These are phyloP conservation scores for Bolboschoenoplectus hybrid DNA, from an alignment of 202 grass and related monocot genomes.

Conservation along the genomic window DNA sequence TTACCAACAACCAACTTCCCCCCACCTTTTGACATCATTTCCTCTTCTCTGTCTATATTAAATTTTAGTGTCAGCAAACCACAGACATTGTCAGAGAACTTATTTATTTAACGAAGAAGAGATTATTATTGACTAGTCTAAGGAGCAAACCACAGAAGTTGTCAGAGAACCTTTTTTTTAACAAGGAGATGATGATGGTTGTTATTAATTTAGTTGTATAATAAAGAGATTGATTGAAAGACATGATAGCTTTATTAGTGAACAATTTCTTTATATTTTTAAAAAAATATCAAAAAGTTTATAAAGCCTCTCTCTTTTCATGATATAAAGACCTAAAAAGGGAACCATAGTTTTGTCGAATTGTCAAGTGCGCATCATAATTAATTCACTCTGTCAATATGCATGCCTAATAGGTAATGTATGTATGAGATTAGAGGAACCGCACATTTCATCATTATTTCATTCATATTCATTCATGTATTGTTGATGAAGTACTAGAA, in stretches of 20 bases:
- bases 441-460: background rate
- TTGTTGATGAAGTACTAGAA: background rate
- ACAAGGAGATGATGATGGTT: background rate
- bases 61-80: background rate
- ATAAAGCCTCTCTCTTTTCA: background rate
- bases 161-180: background rate
- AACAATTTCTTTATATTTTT: background rate
- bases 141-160: background rate
- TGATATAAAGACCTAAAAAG: slow-evolving; percentile 4
- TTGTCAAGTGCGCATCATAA: background rate
- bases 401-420: background rate
- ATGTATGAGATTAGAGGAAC: background rate
- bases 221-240: slow-evolving; percentile 20
- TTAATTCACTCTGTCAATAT: background rate
- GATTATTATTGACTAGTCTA: background rate
- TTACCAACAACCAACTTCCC: slow-evolving; percentile 7
- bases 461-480: slow-evolving; percentile 22
- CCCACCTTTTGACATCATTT: slow-evolving; percentile 8
- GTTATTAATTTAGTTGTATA: background rate
- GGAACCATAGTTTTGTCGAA: background rate
- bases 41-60: slow-evolving; percentile 9
- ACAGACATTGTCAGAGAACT: background rate
- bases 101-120: background rate
- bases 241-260: slow-evolving; percentile 24
- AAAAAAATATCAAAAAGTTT: background rate